A percentile compares a stretch with the other conserved stretches of the same genome.
Evolutionary conservation across 805 yeast genomes (phyloP).

Genomic region (Pichia cabralensis): DNA sequence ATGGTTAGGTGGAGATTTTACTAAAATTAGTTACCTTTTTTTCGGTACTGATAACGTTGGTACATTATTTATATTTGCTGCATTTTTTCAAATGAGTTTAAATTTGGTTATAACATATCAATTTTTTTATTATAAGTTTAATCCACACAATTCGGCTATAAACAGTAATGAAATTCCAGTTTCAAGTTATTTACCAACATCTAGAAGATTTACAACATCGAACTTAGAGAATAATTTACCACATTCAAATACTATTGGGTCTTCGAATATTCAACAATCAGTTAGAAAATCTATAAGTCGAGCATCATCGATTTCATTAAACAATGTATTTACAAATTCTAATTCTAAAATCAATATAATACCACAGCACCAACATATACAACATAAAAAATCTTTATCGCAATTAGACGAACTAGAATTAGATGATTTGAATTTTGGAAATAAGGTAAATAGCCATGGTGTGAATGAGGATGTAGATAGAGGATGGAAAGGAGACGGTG

Average conservation of each 20-base stretch:
- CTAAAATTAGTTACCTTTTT: slow-evolving; percentile 65
- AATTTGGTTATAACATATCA: slow-evolving; percentile 68
- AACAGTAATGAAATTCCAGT: slow-evolving; percentile 1
- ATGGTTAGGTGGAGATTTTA: slow-evolving; percentile 85
- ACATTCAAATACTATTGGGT: background rate
- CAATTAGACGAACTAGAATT: no score
- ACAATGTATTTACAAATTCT: background rate
- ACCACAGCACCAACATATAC: slow-evolving; percentile 10
- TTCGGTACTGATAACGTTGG: slow-evolving; percentile 69
- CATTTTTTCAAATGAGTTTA: slow-evolving; percentile 65
- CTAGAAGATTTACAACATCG: no score
- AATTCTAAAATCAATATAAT: background rate
- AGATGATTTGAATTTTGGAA: no score
- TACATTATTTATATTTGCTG: slow-evolving; percentile 54
- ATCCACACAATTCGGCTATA: slow-evolving; percentile 2
- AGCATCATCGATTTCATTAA: slow-evolving; percentile 5
- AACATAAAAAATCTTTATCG: slow-evolving; percentile 7
- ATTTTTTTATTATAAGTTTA: slow-evolving; percentile 48
- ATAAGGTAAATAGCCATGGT: no score
- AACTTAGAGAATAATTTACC: no score
- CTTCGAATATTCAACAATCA: background rate
- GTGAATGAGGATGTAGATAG: slow-evolving; percentile 2
- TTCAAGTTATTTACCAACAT: no score
- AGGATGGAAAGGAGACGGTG: no score
- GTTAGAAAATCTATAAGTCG: slow-evolving; percentile 3